These are phyloP conservation scores for Tagetes erecta DNA, from an alignment of 129 eudicot genomes.

Conservation along the genomic window DNA sequence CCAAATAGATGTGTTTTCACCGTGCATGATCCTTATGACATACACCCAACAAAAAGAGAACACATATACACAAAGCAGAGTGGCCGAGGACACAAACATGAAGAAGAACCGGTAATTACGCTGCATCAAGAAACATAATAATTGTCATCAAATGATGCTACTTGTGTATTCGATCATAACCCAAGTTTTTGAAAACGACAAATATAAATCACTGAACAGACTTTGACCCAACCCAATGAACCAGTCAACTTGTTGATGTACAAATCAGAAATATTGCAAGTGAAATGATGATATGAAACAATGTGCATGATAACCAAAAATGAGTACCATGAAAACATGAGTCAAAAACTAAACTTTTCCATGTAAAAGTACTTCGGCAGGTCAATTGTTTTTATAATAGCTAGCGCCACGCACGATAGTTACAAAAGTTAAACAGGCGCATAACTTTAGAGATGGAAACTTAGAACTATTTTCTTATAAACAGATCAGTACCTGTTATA, in stretches of 20 bases:
- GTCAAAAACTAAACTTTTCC: background rate
- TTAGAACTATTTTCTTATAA: background rate
- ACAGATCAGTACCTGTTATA: background rate
- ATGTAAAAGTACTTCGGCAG: background rate
- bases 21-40: conserved; percentile 44
- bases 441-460: background rate
- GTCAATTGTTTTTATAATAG: no score
- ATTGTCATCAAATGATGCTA: conserved; percentile 1
- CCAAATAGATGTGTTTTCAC: conserved; percentile 58
- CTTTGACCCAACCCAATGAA: background rate
- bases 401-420: conserved; percentile 2
- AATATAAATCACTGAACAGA: background rate
- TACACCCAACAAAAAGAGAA: conserved; percentile 73
- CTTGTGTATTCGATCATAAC: background rate
- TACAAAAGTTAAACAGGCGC: background rate
- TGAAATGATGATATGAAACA: background rate
- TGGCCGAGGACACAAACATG: conserved; percentile 72
- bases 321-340: background rate
- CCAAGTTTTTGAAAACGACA: background rate
- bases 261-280: background rate
- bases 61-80: conserved; percentile 70
- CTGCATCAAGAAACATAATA: conserved; percentile 50
- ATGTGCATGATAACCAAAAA: conserved; percentile 5
- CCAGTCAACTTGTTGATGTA: background rate
- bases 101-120: conserved; percentile 85